A percentile compares a stretch with the other conserved stretches of the same genome.
Conservation (phyloP, 2,329 filamentous ascomycete species). For the Sarocladium kiliense region DNA sequence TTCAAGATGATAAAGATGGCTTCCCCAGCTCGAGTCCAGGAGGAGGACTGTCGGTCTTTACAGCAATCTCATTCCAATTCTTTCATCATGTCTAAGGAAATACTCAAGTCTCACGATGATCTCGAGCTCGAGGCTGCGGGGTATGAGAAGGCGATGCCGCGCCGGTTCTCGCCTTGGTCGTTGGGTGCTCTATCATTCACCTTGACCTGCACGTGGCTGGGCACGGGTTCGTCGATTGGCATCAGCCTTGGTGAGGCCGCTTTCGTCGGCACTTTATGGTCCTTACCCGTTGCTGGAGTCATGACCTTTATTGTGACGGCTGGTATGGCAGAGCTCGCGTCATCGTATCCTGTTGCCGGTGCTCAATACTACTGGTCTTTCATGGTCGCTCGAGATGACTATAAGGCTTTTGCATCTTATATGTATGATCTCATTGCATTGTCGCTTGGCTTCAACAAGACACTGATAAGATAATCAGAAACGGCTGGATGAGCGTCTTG, state of each 20-base stretch:
- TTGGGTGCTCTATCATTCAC: constrained; percentile 23
- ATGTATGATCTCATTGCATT: constrained; percentile 11
- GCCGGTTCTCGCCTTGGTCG: constrained; percentile 22
- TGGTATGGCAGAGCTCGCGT: constrained; percentile 22
- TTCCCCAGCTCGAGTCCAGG: not conserved
- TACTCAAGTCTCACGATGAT: constrained; percentile 14
- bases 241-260: constrained; percentile 21
- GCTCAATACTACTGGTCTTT: constrained; percentile 23
- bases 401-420: constrained; percentile 20
- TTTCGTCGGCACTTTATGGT: constrained; percentile 21
- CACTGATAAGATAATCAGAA: not conserved
- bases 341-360: constrained; percentile 20
- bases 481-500: constrained; percentile 17
- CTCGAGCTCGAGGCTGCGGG: constrained; percentile 25
- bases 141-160: constrained; percentile 24
- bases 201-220: constrained; percentile 25
- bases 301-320: constrained; percentile 22
- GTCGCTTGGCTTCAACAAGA: not conserved
- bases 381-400: constrained; percentile 17
- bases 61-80: not conserved
- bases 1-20: not conserved
- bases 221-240: constrained; percentile 23
- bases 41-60: not conserved
- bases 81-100: not conserved
- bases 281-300: constrained; percentile 19